Evolutionary conservation across 2,329 filamentous ascomycete species (phyloP).

Genomic region (Aspergillus carbonarius): DNA sequence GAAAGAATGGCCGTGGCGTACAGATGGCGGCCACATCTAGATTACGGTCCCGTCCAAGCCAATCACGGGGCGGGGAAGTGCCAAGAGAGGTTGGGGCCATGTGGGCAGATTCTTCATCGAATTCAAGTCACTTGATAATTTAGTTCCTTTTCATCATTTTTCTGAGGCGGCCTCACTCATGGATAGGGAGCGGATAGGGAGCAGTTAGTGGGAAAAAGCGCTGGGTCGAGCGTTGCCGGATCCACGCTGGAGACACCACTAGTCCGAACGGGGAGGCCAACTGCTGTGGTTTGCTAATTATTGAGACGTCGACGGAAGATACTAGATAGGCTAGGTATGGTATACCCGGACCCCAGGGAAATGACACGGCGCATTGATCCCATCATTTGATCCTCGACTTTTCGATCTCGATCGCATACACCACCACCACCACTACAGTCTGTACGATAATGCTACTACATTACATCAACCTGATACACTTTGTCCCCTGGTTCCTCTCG

Average conservation of each 20-base stretch:
- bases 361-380: slow-evolving; percentile 5
- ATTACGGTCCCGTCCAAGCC: slow-evolving; percentile 13
- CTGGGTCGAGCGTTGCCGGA: neutral
- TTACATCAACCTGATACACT: neutral
- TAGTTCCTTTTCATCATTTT: neutral
- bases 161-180: neutral
- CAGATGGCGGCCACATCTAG: slow-evolving; percentile 24
- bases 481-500: neutral
- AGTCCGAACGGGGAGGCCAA: too few species aligned
- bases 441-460: neutral
- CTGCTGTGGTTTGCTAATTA: neutral
- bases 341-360: neutral
- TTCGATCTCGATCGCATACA: neutral
- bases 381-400: neutral
- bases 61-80: neutral
- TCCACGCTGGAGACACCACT: neutral
- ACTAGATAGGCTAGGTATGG: too few species aligned
- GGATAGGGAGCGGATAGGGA: too few species aligned
- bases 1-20: neutral
- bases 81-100: slow-evolving; percentile 1
- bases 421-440: too few species aligned
- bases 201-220: too few species aligned
- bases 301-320: too few species aligned
- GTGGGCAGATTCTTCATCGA: slow-evolving; percentile 1
- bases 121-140: too few species aligned